phyloP scores from a whole-genome alignment of 805 yeast genomes.

The Tetrapisispora phaffii region DNA sequence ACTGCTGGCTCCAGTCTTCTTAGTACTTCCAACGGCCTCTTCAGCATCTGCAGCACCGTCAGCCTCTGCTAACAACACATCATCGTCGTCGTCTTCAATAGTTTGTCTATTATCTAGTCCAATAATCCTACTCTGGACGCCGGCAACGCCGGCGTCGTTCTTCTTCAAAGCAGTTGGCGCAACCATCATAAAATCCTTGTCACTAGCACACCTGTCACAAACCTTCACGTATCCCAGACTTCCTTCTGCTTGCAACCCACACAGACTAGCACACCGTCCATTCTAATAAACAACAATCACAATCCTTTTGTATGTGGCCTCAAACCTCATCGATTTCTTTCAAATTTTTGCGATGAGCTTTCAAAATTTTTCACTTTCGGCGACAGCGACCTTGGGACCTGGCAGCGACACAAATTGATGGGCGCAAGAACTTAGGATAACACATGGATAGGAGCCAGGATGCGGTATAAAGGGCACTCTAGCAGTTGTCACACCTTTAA shows the following conservation, averaged over 20 bases:
- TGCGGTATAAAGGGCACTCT: no score
- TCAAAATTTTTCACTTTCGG: background rate
- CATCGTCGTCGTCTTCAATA: slow-evolving; percentile 30
- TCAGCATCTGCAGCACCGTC: slow-evolving; percentile 18
- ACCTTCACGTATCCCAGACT: no score
- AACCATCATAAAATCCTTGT: slow-evolving; percentile 10
- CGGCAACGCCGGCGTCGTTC: background rate
- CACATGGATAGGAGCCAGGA: no score
- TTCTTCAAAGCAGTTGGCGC: slow-evolving; percentile 35
- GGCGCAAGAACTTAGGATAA: no score
- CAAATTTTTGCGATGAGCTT: background rate
- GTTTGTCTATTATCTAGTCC: slow-evolving; percentile 25
- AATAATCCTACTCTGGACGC: slow-evolving; percentile 24
- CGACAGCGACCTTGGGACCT: no score
- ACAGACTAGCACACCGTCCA: background rate
- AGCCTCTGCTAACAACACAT: slow-evolving; percentile 23
- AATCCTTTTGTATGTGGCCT: background rate
- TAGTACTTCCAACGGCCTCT: slow-evolving; percentile 8
- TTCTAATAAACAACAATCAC: no score
- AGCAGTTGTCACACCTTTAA: no score
- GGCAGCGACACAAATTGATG: no score
- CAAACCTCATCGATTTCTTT: background rate
- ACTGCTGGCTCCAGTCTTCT: no score
- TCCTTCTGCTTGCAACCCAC: background rate
- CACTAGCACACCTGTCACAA: no score